Evolutionary conservation across 2,329 filamentous ascomycete species (phyloP), one percentile per base, ranked within the genome.

Genomic region (Magnaporthales sp.): DNA sequence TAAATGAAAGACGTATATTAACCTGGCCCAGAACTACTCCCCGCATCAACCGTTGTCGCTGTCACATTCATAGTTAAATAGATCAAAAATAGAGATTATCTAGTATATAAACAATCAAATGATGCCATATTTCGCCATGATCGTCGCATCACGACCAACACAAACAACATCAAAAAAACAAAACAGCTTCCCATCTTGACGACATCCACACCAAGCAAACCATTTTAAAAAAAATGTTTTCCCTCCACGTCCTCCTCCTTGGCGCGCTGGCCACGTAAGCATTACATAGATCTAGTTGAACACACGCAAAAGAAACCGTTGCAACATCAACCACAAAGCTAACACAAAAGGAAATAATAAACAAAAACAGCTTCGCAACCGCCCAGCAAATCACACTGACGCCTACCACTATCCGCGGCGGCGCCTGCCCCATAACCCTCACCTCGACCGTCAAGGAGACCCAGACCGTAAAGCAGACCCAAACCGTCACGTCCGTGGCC

Each of bases 341-440:
- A 6, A 60, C 54, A 58, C 13, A 22, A 58, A 13, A 26, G 13
- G 4, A 11, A 58, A 58, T n/a, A n/a, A n/a, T n/a, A n/a, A n/a
- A n/a, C n/a, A 58, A 4, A 7, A 26, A 10, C 56, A 60, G 56
- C 26, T 27, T 60, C 56, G 56, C 26, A 6, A 27, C 56, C 56
- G 56, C 56, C 26, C 56, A 60, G 63, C 63, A 65, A 31, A 64
- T 66, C 38, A 66, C 66, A n/a, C 62, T 66, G 27, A 58, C 61
- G 38, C 66, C 66, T 4, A 63, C 29, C 22, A 66, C 66, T 26
- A 60, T 66, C 62, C 58, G 60, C 22, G 65, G 60, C 65, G 56
- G 56, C 56, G 24, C 22, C 26, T 60, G 24, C 51, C 51, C 63
- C 22, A 19, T 65, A n/a, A 56, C 63, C 63, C 58, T 29, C 58